A percentile compares a stretch with the other conserved stretches of the same genome.
Conservation (phyloP, 331 rosid species). For the Malus hybrid region DNA sequence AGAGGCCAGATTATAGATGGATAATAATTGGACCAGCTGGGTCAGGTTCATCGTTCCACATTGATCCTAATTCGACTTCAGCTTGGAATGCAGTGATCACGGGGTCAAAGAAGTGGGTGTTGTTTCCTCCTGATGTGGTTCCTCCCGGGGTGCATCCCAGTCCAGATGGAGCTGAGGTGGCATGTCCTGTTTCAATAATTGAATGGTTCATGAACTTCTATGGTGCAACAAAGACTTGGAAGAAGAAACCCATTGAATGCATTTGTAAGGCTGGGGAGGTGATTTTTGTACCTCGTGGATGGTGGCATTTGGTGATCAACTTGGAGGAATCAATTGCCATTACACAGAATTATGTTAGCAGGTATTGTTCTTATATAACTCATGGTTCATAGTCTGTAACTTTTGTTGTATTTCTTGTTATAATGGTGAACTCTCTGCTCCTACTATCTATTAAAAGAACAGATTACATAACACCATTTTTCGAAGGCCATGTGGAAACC, state of each 20-base stretch:
- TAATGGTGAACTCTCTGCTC: not conserved
- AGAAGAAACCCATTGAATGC: constrained; percentile 75
- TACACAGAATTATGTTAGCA: constrained; percentile 90
- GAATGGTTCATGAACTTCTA: constrained; percentile 99
- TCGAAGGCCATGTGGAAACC: too few relatives aligned
- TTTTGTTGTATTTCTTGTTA: not conserved
- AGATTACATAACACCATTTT: not conserved
- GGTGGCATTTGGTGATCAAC: constrained; percentile 99
- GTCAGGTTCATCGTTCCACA: constrained; percentile 88
- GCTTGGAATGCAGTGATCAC: constrained; percentile 94
- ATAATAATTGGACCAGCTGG: constrained; percentile 85
- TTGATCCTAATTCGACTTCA: constrained; percentile 92
- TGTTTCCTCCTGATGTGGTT: constrained; percentile 83
- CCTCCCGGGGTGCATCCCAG: constrained; percentile 96
- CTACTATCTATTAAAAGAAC: not conserved
- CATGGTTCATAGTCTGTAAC: not conserved
- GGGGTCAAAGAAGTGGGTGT: constrained; percentile 90
- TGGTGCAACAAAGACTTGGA: constrained; percentile 61
- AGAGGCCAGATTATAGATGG: constrained; percentile 87
- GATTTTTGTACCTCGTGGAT: constrained; percentile 84
- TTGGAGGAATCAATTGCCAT: constrained; percentile 88
- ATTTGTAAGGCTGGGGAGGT: constrained; percentile 85
- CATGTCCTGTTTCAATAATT: constrained; percentile 82
- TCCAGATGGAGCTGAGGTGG: constrained; percentile 90
- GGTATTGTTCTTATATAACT: constrained; percentile 30